Conservation (phyloP, 1,139 yeast genomes). For the Suhomyces taliae region DNA sequence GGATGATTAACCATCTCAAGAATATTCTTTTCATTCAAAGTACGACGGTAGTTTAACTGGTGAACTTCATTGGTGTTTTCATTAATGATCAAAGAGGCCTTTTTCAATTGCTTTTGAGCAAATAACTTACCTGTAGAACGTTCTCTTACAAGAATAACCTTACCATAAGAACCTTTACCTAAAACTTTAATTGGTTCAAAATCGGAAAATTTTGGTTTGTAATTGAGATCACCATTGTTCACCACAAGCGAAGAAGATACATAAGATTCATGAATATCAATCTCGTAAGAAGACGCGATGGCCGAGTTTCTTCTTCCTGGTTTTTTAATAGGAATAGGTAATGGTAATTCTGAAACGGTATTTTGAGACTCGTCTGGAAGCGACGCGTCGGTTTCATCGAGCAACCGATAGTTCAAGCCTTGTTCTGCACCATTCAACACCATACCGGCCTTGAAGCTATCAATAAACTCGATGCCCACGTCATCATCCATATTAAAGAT, state of each 20-base stretch:
- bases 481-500: slow-evolving; percentile 20
- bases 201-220: slow-evolving; percentile 25
- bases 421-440: background rate
- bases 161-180: slow-evolving; percentile 47
- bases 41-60: slow-evolving; percentile 36
- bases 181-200: slow-evolving; percentile 40
- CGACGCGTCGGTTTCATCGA: slow-evolving; percentile 11
- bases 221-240: slow-evolving; percentile 8
- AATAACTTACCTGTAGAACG: slow-evolving; percentile 31
- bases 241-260: slow-evolving; percentile 18
- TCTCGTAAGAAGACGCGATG: slow-evolving; percentile 25
- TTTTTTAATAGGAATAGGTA: slow-evolving; percentile 17
- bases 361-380: slow-evolving; percentile 14
- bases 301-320: slow-evolving; percentile 17
- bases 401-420: slow-evolving; percentile 16
- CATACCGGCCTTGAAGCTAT: background rate
- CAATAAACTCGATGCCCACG: slow-evolving; percentile 9
- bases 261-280: slow-evolving; percentile 23
- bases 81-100: slow-evolving; percentile 41
- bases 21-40: slow-evolving; percentile 45
- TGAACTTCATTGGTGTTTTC: slow-evolving; percentile 37
- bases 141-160: slow-evolving; percentile 41
- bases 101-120: slow-evolving; percentile 44
- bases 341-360: slow-evolving; percentile 18
- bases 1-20: slow-evolving; percentile 63